Evolutionary conservation across 345 rosid species (phyloP).

Genomic region (Anacardium occidentale): DNA sequence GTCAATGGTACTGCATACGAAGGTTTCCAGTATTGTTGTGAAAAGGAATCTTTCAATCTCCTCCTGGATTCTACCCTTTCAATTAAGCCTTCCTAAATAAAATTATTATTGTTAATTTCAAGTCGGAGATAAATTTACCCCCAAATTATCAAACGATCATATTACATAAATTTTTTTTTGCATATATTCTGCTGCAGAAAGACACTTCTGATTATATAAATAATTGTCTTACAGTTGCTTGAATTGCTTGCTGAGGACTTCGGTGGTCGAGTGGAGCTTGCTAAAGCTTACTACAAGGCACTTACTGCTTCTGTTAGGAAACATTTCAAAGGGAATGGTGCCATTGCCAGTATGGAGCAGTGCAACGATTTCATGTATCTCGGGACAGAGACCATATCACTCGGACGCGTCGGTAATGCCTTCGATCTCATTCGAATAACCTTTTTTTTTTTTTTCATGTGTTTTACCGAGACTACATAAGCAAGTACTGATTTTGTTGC

Average conservation of each 20-base stretch:
- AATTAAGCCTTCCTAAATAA: too few species aligned
- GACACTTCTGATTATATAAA: background rate
- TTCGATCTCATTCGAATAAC: background rate
- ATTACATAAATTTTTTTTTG: too few species aligned
- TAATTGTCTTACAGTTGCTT: conserved; percentile 34
- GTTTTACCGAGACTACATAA: background rate
- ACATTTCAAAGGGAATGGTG: conserved; percentile 61
- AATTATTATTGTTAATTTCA: too few species aligned
- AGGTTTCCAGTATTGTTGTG: too few species aligned
- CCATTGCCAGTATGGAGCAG: conserved; percentile 67
- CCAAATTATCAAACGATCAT: too few species aligned
- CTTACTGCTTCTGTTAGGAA: conserved; percentile 49
- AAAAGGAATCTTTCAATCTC: too few species aligned
- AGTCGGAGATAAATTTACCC: too few species aligned
- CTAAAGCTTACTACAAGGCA: conserved; percentile 55
- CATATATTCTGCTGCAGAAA: background rate
- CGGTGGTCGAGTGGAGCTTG: conserved; percentile 61
- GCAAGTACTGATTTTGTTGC: background rate
- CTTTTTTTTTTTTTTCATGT: background rate
- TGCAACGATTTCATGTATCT: conserved; percentile 67
- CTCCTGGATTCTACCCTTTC: too few species aligned
- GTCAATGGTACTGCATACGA: too few species aligned
- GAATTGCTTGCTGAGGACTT: conserved; percentile 55
- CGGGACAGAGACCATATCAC: conserved; percentile 53
- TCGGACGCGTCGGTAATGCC: conserved; percentile 60